Percentiles rank a stretch among this genome's conserved stretches.
Evolutionary conservation across 352 stramenopile species (phyloP).

Genomic region (Globisporangium abappressorium): DNA sequence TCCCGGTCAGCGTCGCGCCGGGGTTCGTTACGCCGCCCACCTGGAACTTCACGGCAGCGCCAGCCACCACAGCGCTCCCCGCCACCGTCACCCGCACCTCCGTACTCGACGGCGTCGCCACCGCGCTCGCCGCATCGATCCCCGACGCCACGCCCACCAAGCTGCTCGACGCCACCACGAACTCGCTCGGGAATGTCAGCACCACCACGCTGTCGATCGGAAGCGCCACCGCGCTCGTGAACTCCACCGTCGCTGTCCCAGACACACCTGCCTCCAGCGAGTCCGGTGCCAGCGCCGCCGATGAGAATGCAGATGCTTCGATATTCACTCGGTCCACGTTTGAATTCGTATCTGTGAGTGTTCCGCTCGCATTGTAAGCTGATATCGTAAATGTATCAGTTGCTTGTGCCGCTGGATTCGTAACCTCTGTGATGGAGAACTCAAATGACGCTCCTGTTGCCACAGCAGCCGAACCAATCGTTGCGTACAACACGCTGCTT

Average conservation of each 20-base stretch:
- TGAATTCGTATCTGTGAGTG: slow-evolving; percentile 14
- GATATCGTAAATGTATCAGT: slow-evolving; percentile 25
- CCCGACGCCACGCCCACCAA: slow-evolving; percentile 22
- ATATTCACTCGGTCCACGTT: slow-evolving; percentile 18
- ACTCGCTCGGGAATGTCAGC: slow-evolving; percentile 38
- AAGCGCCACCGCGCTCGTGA: slow-evolving; percentile 38
- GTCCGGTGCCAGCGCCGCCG: slow-evolving; percentile 21
- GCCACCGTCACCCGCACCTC: slow-evolving; percentile 30
- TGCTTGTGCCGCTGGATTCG: slow-evolving; percentile 26
- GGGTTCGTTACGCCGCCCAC: slow-evolving; percentile 52
- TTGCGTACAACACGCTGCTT: slow-evolving; percentile 19
- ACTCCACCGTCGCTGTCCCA: slow-evolving; percentile 27
- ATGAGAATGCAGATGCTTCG: slow-evolving; percentile 12
- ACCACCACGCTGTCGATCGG: slow-evolving; percentile 31
- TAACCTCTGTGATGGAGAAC: slow-evolving; percentile 31
- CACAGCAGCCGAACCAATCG: slow-evolving; percentile 23
- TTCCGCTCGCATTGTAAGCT: slow-evolving; percentile 20
- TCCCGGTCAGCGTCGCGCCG: slow-evolving; percentile 28
- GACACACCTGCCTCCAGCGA: slow-evolving; percentile 27
- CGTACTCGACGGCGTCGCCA: slow-evolving; percentile 15
- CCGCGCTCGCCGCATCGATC: slow-evolving; percentile 26
- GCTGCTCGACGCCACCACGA: slow-evolving; percentile 23
- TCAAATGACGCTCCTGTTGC: slow-evolving; percentile 18
- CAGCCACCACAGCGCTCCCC: slow-evolving; percentile 21
- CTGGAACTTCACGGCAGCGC: slow-evolving; percentile 35